Evolutionary conservation across 2,329 filamentous ascomycete genomes (phyloP), one percentile per base, ranked within the genome.

Genomic region (Neonectria sp.): DNA sequence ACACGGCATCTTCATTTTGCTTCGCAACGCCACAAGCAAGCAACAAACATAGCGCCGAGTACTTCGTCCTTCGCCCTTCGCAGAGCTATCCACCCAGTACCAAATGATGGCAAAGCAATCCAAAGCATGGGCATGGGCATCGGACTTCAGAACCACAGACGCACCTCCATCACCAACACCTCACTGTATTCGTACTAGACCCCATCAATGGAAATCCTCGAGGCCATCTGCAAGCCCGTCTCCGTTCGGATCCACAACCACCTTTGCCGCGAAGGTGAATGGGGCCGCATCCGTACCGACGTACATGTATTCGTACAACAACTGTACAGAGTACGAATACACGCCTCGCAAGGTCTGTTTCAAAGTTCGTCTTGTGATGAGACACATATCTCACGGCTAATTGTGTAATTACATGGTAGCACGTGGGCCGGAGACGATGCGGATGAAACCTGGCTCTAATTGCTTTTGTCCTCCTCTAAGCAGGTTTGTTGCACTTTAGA

Each of bases 391-490:
- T 33, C 29, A n/a, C 37, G 49, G 31, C 29, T 31, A 29, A 17
- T 17, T 27, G 49, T n/a, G n/a, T 21, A 21, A 21, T 21, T 21
- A 21, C 21, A 21, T 21, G 21, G 21, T 33, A 17, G 57, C 65
- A 67, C 65, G 65, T 67, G 65, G 56, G 46, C 35, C 43, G 35
- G 24, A 55, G 45, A 64, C 49, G 55, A 60, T 51, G 65, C 57
- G 53, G 51, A 60, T 24, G 33, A 48, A 25, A 21, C n/a, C 29
- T 35, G n/a, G 21, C 31, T 37, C n/a, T 12, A 21, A 24, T 53
- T 53, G 17, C 51, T 37, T 53, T 53, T 53, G 29, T 13, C 51
- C 7, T n/a, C 7, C 8, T 31, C 31, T n/a, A n/a, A 53, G 21
- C 5, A n/a, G 25, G 21, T 27, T 37, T 21, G 57, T 52, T 60